These are phyloP conservation scores for Gastrolobium villosum DNA, from an alignment of 306 rosid genomes.

Conservation along the genomic window DNA sequence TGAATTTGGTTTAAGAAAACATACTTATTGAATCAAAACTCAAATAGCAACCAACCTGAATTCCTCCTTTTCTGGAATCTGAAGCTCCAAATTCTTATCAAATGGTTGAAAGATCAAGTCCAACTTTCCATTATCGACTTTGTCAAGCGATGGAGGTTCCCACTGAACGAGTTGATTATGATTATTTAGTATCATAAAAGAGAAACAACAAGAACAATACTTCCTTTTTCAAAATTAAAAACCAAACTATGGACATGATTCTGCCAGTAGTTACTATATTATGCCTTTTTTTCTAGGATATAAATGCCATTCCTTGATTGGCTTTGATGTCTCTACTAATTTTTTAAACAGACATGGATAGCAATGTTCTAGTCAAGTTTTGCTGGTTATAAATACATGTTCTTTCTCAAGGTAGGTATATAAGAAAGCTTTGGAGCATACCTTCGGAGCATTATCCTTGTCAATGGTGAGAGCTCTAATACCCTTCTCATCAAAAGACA, in stretches of 20 bases:
- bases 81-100: constrained; percentile 75
- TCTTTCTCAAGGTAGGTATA: background rate
- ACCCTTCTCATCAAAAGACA: constrained; percentile 69
- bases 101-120: constrained; percentile 72
- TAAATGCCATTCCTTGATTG: constrained; percentile 3
- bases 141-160: constrained; percentile 76
- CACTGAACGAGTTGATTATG: constrained; percentile 61
- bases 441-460: constrained; percentile 98
- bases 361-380: background rate
- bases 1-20: background rate
- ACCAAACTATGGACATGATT: background rate
- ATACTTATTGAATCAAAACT: constrained; percentile 1
- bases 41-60: constrained; percentile 62
- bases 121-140: constrained; percentile 64
- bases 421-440: constrained; percentile 39
- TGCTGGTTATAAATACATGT: background rate
- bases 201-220: background rate
- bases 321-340: background rate
- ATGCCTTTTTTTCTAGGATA: background rate
- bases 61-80: constrained; percentile 70
- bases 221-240: background rate
- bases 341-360: too few relatives aligned
- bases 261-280: background rate
- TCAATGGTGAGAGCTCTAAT: constrained; percentile 92
- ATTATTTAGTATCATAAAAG: constrained; percentile 19